Evolutionary conservation across 371 early-diverging fungal genomes (phyloP).

Genomic region (Circinella umbellata): DNA sequence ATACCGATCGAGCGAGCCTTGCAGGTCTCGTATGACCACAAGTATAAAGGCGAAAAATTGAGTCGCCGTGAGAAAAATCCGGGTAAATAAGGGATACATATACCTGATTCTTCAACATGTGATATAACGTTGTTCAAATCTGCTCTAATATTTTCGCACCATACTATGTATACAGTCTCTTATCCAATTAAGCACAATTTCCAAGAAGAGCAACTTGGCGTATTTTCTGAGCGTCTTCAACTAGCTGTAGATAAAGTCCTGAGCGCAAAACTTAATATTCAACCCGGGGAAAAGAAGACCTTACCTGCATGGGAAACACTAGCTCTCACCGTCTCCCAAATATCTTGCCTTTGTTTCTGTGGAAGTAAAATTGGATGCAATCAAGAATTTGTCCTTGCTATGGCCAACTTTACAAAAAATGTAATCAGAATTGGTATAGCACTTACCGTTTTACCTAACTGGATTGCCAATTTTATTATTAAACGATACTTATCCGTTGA

Average conservation of each 20-base stretch:
- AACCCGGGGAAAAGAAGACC: conserved; percentile 23
- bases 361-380: conserved; percentile 27
- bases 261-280: conserved; percentile 16
- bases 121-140: background rate
- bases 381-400: conserved; percentile 27
- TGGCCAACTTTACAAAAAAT: conserved; percentile 37
- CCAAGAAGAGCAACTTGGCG: conserved; percentile 30
- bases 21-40: conserved; percentile 15
- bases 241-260: conserved; percentile 18
- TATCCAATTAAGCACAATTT: conserved; percentile 40
- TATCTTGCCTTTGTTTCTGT: conserved; percentile 40
- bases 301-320: conserved; percentile 20
- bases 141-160: background rate
- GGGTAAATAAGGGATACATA: background rate
- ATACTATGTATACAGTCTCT: conserved; percentile 7
- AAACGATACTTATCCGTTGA: conserved; percentile 35
- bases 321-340: conserved; percentile 23
- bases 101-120: background rate
- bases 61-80: conserved; percentile 17
- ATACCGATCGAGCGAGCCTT: conserved; percentile 12
- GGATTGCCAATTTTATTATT: conserved; percentile 30
- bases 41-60: conserved; percentile 2
- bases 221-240: conserved; percentile 36
- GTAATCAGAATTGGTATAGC: conserved; percentile 32
- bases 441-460: conserved; percentile 23